Evolutionary conservation across 1,284 basidiomycete species (phyloP).

Genomic region (Heterobasidion annosum): DNA sequence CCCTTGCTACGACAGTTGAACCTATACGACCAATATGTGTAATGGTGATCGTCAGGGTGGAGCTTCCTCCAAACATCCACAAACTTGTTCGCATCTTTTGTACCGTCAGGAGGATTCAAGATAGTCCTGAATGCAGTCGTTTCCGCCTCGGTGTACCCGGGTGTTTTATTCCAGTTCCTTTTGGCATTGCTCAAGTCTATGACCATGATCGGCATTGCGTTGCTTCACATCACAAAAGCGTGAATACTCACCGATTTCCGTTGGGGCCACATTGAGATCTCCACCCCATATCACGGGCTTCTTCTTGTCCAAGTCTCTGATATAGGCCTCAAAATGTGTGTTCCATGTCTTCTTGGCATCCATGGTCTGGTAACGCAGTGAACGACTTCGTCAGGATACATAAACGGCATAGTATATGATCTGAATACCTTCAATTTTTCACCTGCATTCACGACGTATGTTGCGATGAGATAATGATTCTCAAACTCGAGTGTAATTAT

Average conservation of each 20-base stretch:
- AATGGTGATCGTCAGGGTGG: conserved; percentile 66
- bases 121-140: conserved; percentile 63
- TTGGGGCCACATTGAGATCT: conserved; percentile 82
- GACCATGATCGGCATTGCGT: neutral
- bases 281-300: conserved; percentile 90
- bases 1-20: conserved; percentile 77
- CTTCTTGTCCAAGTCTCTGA: conserved; percentile 61
- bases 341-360: conserved; percentile 74
- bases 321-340: conserved; percentile 61
- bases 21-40: conserved; percentile 81
- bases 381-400: neutral
- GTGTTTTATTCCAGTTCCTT: conserved; percentile 71
- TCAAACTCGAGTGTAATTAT: conserved; percentile 78
- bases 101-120: conserved; percentile 33
- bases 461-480: conserved; percentile 65
- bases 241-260: conserved; percentile 42
- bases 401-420: neutral
- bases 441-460: conserved; percentile 88
- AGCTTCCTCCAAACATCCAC: conserved; percentile 75
- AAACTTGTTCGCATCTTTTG: conserved; percentile 37
- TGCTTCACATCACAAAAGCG: conserved; percentile 4
- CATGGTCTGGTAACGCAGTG: conserved; percentile 40
- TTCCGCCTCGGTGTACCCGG: conserved; percentile 77
- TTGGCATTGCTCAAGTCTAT: conserved; percentile 58
- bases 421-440: conserved; percentile 58